These are phyloP conservation scores for Leishmania mexicana DNA, from an alignment of 208 protist genomes.

Conservation along the genomic window DNA sequence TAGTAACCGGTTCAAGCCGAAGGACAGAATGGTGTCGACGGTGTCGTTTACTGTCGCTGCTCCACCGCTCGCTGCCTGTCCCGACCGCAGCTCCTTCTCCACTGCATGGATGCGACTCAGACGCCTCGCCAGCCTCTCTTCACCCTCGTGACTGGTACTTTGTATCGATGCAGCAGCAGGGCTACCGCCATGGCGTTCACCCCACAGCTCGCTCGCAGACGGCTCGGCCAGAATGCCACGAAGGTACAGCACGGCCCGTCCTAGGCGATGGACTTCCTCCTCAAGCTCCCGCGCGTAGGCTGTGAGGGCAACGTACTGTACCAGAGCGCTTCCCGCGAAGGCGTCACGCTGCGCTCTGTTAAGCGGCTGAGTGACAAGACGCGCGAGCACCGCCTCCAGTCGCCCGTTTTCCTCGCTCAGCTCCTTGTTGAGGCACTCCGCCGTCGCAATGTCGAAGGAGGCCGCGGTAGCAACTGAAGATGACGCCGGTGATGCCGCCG, in stretches of 20 bases:
- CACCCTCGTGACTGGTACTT: neutral
- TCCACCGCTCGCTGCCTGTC: neutral
- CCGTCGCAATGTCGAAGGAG: conserved; percentile 27
- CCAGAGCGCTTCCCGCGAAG: conserved; percentile 29
- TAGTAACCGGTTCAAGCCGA: conserved; percentile 22
- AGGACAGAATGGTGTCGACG: conserved; percentile 16
- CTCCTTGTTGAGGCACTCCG: conserved; percentile 31
- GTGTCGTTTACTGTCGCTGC: neutral
- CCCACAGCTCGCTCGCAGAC: neutral
- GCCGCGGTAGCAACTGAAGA: neutral
- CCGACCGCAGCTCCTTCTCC: conserved; percentile 1
- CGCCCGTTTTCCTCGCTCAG: conserved; percentile 32
- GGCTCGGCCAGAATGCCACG: conserved; percentile 31
- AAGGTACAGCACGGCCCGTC: conserved; percentile 44
- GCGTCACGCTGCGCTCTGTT: neutral
- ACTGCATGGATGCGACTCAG: conserved; percentile 9
- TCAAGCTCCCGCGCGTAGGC: conserved; percentile 30
- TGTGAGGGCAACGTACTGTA: conserved; percentile 22
- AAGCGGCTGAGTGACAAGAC: conserved; percentile 13
- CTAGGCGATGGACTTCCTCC: conserved; percentile 38
- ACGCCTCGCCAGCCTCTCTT: neutral
- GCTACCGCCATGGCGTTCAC: neutral
- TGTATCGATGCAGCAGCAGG: neutral
- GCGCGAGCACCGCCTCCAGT: conserved; percentile 31
- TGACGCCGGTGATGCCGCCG: conserved; percentile 4